Base-by-base conservation (phyloP, 164 flowering plant species). In the Berberis thunbergii region DNA sequence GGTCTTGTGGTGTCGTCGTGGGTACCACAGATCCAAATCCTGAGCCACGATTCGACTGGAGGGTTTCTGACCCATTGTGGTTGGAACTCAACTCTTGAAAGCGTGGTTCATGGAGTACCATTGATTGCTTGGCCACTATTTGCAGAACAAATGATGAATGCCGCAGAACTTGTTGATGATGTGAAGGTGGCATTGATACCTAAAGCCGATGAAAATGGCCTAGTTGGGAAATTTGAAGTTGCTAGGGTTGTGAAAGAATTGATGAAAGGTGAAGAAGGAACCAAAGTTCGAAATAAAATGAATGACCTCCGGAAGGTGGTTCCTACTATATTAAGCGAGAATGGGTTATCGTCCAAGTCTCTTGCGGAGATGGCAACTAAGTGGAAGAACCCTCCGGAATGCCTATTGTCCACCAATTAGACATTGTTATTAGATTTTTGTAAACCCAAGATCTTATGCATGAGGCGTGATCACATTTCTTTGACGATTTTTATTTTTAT, bases 11-110 rank as follows among this genome's bases (percentile, higher is more conserved):
- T 81, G 54, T 60, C 75, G 0, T 70, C 70, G 7, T 81, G 84
- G 84, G 84, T 79, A 0, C 82, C 84, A 2, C 84, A 81, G 56
- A 54, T 64, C 6, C 55, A 65, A 54, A 65, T 79, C 41, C 74
- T 81, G 6, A 41, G 58, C 65, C 84, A 81, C 49, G 64, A 58
- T 1, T 66, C 80, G 2, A 66, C 68, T 0, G 82, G 82, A 1
- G 84, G 82, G 52, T 81, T 81, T 68, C 50, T 81, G 38, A 69
- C 70, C 9, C 84, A 81, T 49, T 76, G 82, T 4, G 82, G 84
- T 3, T 80, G 84, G 82, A 78, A 78, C 45, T 80, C 84, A 59
- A 69, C 67, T 11, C 71, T 81, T 1, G 84, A 81, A 62, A 71
- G 77, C 7, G 39, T 81, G 2, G 65, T 71, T 6, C 26, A 75